phyloP scores from a whole-genome alignment of 2,329 filamentous ascomycete species.

The Trichophaea hybrida region DNA sequence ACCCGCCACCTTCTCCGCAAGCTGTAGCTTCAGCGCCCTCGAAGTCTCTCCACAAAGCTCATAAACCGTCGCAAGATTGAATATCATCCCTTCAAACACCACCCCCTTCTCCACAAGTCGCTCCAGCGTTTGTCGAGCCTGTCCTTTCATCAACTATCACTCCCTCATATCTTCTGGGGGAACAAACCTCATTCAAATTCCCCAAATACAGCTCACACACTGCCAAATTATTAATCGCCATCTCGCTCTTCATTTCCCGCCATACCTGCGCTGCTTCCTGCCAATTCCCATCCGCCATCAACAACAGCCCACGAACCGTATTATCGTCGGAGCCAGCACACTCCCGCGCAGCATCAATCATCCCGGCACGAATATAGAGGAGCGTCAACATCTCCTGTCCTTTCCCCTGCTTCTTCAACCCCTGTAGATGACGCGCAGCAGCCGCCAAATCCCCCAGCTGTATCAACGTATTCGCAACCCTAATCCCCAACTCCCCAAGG shows the following conservation, averaged over 20 bases:
- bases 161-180: neutral
- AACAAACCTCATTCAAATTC: constrained; percentile 51
- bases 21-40: constrained; percentile 49
- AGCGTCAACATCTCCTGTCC: constrained; percentile 40
- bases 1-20: constrained; percentile 56
- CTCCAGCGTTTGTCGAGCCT: constrained; percentile 56
- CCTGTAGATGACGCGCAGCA: constrained; percentile 57
- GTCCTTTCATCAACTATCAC: constrained; percentile 18
- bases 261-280: constrained; percentile 48
- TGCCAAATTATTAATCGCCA: constrained; percentile 68
- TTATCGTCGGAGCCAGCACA: constrained; percentile 29
- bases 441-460: constrained; percentile 81
- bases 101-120: constrained; percentile 46
- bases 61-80: constrained; percentile 83
- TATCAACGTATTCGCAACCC: constrained; percentile 51
- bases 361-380: constrained; percentile 30
- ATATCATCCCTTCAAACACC: constrained; percentile 65
- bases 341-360: constrained; percentile 23
- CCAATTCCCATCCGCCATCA: constrained; percentile 67
- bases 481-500: constrained; percentile 59
- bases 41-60: constrained; percentile 76
- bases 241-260: constrained; percentile 44
- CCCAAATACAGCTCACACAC: constrained; percentile 75
- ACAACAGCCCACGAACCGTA: constrained; percentile 52
- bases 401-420: constrained; percentile 35